phyloP scores from a whole-genome alignment of 2,329 filamentous ascomycete genomes.

The Ophidiomyces ophidiicola region DNA sequence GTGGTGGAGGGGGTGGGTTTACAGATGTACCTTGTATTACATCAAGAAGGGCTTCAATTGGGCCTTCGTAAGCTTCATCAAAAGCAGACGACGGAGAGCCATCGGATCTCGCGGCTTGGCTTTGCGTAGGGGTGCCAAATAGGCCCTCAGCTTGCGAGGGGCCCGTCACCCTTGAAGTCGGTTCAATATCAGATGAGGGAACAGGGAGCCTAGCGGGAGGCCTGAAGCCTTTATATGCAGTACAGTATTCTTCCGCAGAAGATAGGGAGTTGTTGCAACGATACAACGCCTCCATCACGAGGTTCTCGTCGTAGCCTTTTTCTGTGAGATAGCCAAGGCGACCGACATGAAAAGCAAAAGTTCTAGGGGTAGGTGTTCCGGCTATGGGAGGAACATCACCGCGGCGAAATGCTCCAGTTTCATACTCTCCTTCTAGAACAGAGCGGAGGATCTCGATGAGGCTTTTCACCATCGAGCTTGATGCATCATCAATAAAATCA shows the following conservation, averaged over 20 bases:
- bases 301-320: constrained; percentile 44
- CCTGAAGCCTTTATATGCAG: constrained; percentile 46
- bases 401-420: constrained; percentile 52
- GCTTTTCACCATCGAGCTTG: constrained; percentile 61
- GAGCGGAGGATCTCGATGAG: constrained; percentile 73
- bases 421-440: constrained; percentile 64
- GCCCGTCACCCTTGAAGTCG: constrained; percentile 16
- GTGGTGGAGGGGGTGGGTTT: background rate
- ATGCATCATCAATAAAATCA: constrained; percentile 66
- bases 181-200: constrained; percentile 44
- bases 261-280: constrained; percentile 57
- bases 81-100: constrained; percentile 3
- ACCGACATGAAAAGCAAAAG: constrained; percentile 42
- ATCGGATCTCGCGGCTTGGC: constrained; percentile 1
- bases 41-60: constrained; percentile 15
- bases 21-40: constrained; percentile 12
- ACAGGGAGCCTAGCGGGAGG: constrained; percentile 55
- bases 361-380: constrained; percentile 36
- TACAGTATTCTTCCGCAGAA: constrained; percentile 62
- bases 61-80: constrained; percentile 9
- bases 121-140: constrained; percentile 8
- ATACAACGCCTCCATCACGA: constrained; percentile 69
- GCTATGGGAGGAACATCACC: constrained; percentile 46
- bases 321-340: constrained; percentile 35
- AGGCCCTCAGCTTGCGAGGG: constrained; percentile 11